These are phyloP conservation scores for Botryosphaeria dothidea DNA, from an alignment of 2,329 filamentous ascomycete species.

Conservation along the genomic window DNA sequence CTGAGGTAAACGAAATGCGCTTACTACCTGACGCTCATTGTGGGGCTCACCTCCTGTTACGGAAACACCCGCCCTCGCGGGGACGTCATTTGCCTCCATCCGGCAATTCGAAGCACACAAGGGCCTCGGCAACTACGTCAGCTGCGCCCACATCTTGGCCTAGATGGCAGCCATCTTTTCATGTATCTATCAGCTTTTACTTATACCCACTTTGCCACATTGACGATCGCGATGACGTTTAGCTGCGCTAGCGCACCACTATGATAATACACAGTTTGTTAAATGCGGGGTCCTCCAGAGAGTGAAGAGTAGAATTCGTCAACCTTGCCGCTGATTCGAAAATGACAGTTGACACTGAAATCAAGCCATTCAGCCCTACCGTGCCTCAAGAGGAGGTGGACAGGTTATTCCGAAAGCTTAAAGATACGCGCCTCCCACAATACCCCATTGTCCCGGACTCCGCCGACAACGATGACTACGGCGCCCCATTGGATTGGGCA, in stretches of 20 bases:
- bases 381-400: constrained; percentile 38
- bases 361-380: constrained; percentile 36
- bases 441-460: constrained; percentile 38
- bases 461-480: constrained; percentile 33
- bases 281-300: not conserved
- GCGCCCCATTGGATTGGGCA: constrained; percentile 35
- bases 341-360: constrained; percentile 20
- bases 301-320: not conserved
- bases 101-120: not conserved
- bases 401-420: constrained; percentile 37
- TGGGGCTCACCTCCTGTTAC: not conserved
- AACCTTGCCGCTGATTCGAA: too few species aligned
- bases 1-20: not conserved
- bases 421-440: constrained; percentile 34
- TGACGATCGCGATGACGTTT: not conserved
- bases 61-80: not conserved
- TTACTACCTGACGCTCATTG: not conserved
- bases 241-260: not conserved
- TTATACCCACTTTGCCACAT: not conserved
- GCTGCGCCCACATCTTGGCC: not conserved
- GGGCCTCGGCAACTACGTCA: not conserved
- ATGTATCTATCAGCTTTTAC: not conserved
- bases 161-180: not conserved
- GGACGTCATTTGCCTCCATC: not conserved
- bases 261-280: not conserved